Base-by-base conservation (phyloP, 257 asterid genomes). In the Henckelia pumila region DNA sequence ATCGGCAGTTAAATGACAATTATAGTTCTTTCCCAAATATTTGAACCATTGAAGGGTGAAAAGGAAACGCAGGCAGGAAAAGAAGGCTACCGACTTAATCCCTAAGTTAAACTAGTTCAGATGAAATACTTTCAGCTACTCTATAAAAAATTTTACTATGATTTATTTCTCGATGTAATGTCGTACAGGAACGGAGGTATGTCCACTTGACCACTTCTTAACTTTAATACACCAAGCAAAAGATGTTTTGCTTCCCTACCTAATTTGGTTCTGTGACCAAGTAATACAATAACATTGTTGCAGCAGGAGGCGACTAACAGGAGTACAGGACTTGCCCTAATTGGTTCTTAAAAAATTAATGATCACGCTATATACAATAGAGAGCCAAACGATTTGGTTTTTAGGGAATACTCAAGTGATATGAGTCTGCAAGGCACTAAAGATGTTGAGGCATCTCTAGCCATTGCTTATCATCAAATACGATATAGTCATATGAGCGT, bases 381-480 rank as follows among this genome's bases (percentile, higher is more conserved):
- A 35, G 32, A 35, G 50, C 52, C 71, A 63, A 61, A 59, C 26
- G 17, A 50, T 40, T 57, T 14, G 29, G 19, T 37, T 57, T 22
- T 21, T 14, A 30, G 20, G 52, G 19, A 64, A 23, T 17, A 21
- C 19, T 63, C 4, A 28, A 25, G 58, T n/a, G 13, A 57, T 56
- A 56, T 29, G 23, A 52, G 63, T 23, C 11, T 8, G 28, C 47
- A 3, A 26, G 26, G 61, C 23, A 19, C 52, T 9, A 24, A 28
- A 29, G 66, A 4, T 17, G 47, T 26, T 56, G 8, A 5, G 71
- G 65, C 44, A 66, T 44, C 59, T 66, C 50, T 33, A 20, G 5
- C 33, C 50, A 17, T 17, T 30, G 64, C 44, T 49, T 50, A 73
- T 68, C 52, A 68, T 59, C 68, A 49, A 30, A 30, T 30, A 30